phyloP scores from a whole-genome alignment of 2,329 filamentous ascomycete species.

The Aspergillus tamarii region DNA sequence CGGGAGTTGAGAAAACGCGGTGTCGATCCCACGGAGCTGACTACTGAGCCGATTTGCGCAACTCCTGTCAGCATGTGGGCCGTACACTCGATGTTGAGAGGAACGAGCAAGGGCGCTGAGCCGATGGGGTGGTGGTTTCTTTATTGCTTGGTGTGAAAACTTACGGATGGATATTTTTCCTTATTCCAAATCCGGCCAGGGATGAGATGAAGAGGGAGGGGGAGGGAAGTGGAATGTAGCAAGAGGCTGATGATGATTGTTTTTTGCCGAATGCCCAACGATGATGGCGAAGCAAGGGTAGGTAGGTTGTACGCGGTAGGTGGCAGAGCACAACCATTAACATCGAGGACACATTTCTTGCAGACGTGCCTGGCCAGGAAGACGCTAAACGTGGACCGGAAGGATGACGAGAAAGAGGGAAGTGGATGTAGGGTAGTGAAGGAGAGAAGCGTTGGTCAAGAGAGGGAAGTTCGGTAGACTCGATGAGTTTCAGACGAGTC shows the following conservation, averaged over 20 bases:
- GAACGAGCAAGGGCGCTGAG: neutral
- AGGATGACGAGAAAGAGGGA: slow-evolving; percentile 15
- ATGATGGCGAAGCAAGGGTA: slow-evolving; percentile 29
- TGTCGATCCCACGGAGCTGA: slow-evolving; percentile 22
- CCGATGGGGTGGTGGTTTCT: neutral
- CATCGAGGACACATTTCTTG: slow-evolving; percentile 24
- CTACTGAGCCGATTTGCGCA: slow-evolving; percentile 24
- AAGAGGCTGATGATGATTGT: slow-evolving; percentile 19
- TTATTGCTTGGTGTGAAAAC: slow-evolving; percentile 1
- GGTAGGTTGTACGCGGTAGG: slow-evolving; percentile 22
- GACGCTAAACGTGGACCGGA: slow-evolving; percentile 7
- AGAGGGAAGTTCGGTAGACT: slow-evolving; percentile 19
- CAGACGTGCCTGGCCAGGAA: slow-evolving; percentile 11
- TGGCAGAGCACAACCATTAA: slow-evolving; percentile 26
- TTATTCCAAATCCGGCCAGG: slow-evolving; percentile 13
- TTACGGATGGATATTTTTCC: slow-evolving; percentile 9
- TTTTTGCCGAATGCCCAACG: slow-evolving; percentile 25
- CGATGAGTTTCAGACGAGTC: slow-evolving; percentile 22
- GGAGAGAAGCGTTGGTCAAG: slow-evolving; percentile 11
- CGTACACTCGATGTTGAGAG: slow-evolving; percentile 10
- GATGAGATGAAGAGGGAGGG: slow-evolving; percentile 20
- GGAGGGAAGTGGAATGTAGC: slow-evolving; percentile 18
- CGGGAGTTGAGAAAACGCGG: slow-evolving; percentile 16
- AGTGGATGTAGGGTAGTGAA: slow-evolving; percentile 22
- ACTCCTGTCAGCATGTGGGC: slow-evolving; percentile 24